Evolutionary conservation across 2,329 filamentous ascomycete species (phyloP).

Genomic region (Tothia fuscella): DNA sequence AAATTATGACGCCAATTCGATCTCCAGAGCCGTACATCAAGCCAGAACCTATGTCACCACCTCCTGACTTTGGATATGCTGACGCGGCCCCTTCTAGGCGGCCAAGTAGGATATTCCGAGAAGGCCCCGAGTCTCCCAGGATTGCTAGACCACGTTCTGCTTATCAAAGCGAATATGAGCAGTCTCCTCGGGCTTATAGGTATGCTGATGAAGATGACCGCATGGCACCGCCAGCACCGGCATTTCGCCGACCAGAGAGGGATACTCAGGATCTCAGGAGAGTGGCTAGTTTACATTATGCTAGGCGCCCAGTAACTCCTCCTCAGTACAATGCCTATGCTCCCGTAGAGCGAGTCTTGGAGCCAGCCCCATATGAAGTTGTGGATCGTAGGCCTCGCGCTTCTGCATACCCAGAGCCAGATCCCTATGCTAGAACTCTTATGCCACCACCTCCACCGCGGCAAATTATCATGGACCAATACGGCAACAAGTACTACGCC

Average conservation of each 20-base stretch:
- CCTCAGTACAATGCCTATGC: conserved; percentile 26
- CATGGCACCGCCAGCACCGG: conserved; percentile 26
- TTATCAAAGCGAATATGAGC: conserved; percentile 15
- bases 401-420: conserved; percentile 26
- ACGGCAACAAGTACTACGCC: conserved; percentile 67
- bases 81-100: conserved; percentile 4
- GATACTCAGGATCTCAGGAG: conserved; percentile 36
- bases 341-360: conserved; percentile 17
- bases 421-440: conserved; percentile 23
- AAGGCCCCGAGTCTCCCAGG: conserved; percentile 4
- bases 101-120: background rate
- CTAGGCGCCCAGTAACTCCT: conserved; percentile 32
- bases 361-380: conserved; percentile 30
- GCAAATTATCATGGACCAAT: conserved; percentile 69
- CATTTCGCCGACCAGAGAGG: conserved; percentile 25
- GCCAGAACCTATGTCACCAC: conserved; percentile 7
- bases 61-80: background rate
- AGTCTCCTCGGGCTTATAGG: conserved; percentile 25
- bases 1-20: background rate
- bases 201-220: conserved; percentile 31
- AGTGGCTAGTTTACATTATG: conserved; percentile 36
- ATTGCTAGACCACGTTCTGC: conserved; percentile 18
- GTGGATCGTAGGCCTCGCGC: conserved; percentile 25
- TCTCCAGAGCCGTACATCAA: conserved; percentile 10
- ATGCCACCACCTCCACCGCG: conserved; percentile 39